Evolutionary conservation across 257 asterid genomes (phyloP).

Genomic region (Solanum tarapatanum): DNA sequence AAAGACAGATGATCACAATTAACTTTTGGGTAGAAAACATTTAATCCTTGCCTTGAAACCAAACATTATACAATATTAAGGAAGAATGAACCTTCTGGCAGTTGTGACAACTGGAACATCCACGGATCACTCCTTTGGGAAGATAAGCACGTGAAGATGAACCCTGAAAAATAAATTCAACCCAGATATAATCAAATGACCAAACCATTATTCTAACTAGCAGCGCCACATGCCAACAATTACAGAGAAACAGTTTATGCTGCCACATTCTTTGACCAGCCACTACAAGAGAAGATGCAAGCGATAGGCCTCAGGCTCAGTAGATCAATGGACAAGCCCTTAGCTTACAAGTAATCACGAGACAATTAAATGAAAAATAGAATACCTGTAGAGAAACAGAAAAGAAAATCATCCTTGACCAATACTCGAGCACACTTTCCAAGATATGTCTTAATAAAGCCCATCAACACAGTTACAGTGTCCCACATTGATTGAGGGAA

Average conservation of each 20-base stretch:
- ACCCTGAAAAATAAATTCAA: slow-evolving; percentile 24
- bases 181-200: neutral
- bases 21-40: neutral
- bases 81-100: slow-evolving; percentile 41
- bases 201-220: neutral
- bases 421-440: neutral
- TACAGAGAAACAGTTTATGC: neutral
- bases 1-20: neutral
- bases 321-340: neutral
- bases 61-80: neutral
- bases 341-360: neutral
- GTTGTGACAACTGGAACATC: slow-evolving; percentile 51
- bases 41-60: neutral
- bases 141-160: slow-evolving; percentile 27
- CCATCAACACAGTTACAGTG: neutral
- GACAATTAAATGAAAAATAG: neutral
- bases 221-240: neutral
- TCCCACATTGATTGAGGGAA: neutral
- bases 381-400: neutral
- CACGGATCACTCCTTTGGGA: slow-evolving; percentile 66
- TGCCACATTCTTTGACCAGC: neutral
- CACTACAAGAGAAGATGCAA: neutral
- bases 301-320: neutral
- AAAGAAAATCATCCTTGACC: neutral
- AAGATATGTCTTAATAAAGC: neutral